Evolutionary conservation across 306 rosid species (phyloP).

Genomic region (Begonia peltatifolia): DNA sequence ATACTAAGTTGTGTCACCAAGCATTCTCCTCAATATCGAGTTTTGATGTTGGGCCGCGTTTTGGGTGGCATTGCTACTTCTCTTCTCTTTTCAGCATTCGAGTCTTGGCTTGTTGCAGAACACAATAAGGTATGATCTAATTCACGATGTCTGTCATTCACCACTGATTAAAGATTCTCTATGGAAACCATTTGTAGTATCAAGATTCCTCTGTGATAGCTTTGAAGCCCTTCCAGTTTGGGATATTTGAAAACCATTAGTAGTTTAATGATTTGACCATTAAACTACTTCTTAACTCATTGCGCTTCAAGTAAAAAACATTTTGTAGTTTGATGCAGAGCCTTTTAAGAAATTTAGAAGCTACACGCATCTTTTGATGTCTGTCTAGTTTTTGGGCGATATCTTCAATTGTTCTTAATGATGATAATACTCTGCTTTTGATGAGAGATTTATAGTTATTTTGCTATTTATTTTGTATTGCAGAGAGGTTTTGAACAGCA

Average conservation of each 20-base stretch:
- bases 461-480: slow-evolving; percentile 5
- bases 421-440: neutral
- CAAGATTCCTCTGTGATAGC: no score
- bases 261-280: no score
- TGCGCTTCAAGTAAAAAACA: no score
- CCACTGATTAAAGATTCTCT: neutral
- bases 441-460: neutral
- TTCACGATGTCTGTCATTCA: neutral
- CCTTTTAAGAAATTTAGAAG: no score
- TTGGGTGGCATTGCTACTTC: slow-evolving; percentile 98
- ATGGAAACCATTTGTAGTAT: no score
- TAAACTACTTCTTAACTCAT: no score
- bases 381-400: no score
- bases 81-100: slow-evolving; percentile 85
- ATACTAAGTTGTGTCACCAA: slow-evolving; percentile 89
- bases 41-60: slow-evolving; percentile 87
- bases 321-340: no score
- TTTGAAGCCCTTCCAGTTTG: no score
- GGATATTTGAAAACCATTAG: no score
- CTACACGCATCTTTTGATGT: no score
- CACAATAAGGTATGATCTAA: slow-evolving; percentile 67
- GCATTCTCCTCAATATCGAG: slow-evolving; percentile 81
- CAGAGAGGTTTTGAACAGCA: slow-evolving; percentile 97
- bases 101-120: slow-evolving; percentile 98
- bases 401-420: no score